Percentiles rank a stretch among this genome's conserved stretches.
These are phyloP conservation scores for Colletotrichum cordylinicola DNA, from an alignment of 2,329 filamentous ascomycete species.

Conservation along the genomic window DNA sequence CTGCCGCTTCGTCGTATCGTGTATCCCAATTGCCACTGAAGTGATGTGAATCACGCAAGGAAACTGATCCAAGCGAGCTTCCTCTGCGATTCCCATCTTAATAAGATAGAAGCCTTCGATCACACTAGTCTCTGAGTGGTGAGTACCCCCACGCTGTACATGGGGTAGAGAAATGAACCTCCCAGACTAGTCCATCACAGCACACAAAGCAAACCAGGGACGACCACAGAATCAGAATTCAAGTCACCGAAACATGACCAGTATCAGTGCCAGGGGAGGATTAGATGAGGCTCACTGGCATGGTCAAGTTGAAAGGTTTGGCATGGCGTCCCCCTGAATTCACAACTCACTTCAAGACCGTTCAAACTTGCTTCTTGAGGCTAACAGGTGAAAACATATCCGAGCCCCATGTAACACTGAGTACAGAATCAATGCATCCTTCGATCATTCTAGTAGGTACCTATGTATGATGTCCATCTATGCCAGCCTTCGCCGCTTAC, in stretches of 20 bases:
- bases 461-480: background rate
- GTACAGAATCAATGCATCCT: too few species aligned
- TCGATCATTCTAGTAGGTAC: too few species aligned
- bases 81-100: fast-evolving
- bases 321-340: background rate
- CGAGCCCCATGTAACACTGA: background rate
- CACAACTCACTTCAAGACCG: background rate
- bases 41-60: background rate
- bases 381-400: background rate
- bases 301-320: background rate
- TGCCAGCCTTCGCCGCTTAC: background rate
- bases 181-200: background rate
- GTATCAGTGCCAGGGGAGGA: too few species aligned
- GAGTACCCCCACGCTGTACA: background rate
- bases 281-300: background rate
- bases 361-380: background rate
- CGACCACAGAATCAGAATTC: too few species aligned
- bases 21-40: background rate
- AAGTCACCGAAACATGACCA: too few species aligned
- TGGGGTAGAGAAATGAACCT: background rate
- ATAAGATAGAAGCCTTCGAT: background rate
- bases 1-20: fast-evolving
- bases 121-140: background rate
- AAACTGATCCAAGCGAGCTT: fast-evolving
- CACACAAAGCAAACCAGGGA: background rate